These are phyloP conservation scores for Astraeus odoratus DNA, from an alignment of 768 basidiomycete species.

Conservation along the genomic window DNA sequence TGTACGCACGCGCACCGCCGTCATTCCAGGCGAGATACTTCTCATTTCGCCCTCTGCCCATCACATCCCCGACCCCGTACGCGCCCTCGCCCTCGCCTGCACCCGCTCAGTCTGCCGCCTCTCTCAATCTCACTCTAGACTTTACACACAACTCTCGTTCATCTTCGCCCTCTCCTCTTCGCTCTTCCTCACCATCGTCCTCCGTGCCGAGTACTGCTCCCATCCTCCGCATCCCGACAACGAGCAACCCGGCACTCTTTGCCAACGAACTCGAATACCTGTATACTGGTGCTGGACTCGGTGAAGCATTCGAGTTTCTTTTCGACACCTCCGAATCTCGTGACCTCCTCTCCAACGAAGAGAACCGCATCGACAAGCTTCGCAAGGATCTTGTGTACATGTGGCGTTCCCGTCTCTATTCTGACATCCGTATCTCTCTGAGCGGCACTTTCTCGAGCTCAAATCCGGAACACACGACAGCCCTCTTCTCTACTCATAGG, in stretches of 20 bases:
- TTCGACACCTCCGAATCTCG: slow-evolving; percentile 53
- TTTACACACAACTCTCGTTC: slow-evolving; percentile 35
- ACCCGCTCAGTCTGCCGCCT: slow-evolving; percentile 55
- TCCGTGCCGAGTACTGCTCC: slow-evolving; percentile 35
- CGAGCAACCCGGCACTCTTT: slow-evolving; percentile 75
- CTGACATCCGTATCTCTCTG: slow-evolving; percentile 81
- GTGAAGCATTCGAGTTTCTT: slow-evolving; percentile 82
- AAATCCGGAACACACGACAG: slow-evolving; percentile 63
- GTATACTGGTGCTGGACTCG: slow-evolving; percentile 87
- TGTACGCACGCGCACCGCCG: slow-evolving; percentile 91
- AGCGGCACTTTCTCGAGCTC: slow-evolving; percentile 59
- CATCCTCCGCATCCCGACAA: slow-evolving; percentile 56
- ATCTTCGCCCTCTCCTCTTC: slow-evolving; percentile 39
- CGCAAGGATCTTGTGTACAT: slow-evolving; percentile 92
- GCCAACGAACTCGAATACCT: slow-evolving; percentile 89
- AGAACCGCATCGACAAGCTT: slow-evolving; percentile 70
- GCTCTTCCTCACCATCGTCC: slow-evolving; percentile 40
- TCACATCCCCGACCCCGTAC: slow-evolving; percentile 44
- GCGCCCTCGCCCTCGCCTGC: slow-evolving; percentile 42
- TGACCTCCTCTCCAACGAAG: slow-evolving; percentile 42
- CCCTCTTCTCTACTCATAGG: slow-evolving; percentile 86
- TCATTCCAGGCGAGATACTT: slow-evolving; percentile 90
- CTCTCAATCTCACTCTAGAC: slow-evolving; percentile 44
- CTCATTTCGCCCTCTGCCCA: slow-evolving; percentile 57
- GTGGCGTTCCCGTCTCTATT: slow-evolving; percentile 93